A percentile compares a stretch with the other conserved stretches of the same genome.
These are phyloP conservation scores for Penicillium turbatum DNA, from an alignment of 495 filamentous ascomycete species.

Conservation along the genomic window DNA sequence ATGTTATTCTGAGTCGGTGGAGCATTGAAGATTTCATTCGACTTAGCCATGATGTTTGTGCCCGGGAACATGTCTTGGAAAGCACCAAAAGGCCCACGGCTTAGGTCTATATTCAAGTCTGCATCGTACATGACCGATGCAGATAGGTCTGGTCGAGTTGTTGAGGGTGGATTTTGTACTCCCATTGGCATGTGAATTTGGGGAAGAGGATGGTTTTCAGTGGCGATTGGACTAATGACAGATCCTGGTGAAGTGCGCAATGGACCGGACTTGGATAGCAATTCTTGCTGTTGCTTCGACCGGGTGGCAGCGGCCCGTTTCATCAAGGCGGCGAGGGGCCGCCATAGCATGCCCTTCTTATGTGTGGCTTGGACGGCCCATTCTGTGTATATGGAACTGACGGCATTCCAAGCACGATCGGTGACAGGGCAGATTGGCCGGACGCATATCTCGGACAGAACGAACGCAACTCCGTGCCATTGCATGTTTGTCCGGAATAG, in stretches of 20 bases:
- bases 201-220: conserved; percentile 10
- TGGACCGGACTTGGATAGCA: conserved; percentile 21
- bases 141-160: neutral
- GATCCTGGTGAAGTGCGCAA: conserved; percentile 5
- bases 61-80: conserved; percentile 32
- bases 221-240: neutral
- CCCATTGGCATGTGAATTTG: conserved; percentile 17
- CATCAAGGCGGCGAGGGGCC: conserved; percentile 67
- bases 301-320: conserved; percentile 52
- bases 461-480: conserved; percentile 77
- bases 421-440: conserved; percentile 64
- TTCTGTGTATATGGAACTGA: conserved; percentile 56
- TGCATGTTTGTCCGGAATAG: conserved; percentile 78
- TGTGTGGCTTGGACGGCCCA: conserved; percentile 50
- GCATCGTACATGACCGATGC: neutral
- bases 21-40: conserved; percentile 5
- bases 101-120: conserved; percentile 29
- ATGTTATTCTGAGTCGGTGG: conserved; percentile 6
- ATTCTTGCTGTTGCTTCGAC: conserved; percentile 31
- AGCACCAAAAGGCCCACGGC: conserved; percentile 25
- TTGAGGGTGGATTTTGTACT: neutral
- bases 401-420: conserved; percentile 75
- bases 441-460: conserved; percentile 69
- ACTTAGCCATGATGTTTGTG: conserved; percentile 26
- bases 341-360: conserved; percentile 65